Percentiles rank a stretch among this genome's conserved stretches.
These are phyloP conservation scores for Termitomyces titanicus DNA, from an alignment of 768 basidiomycete genomes.

Conservation along the genomic window DNA sequence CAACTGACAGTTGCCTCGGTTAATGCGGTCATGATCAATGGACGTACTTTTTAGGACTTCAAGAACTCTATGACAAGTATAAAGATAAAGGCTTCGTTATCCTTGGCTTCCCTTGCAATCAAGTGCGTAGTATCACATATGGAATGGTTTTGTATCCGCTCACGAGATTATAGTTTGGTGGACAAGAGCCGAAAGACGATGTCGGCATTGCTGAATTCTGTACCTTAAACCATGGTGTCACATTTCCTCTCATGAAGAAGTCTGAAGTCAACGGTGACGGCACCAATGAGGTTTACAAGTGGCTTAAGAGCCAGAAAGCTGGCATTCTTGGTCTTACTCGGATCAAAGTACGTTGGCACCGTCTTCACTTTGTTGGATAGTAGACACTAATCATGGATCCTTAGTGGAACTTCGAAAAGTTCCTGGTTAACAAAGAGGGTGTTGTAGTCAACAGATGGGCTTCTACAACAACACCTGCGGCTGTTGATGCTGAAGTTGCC, in stretches of 20 bases:
- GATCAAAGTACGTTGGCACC: conserved; percentile 55
- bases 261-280: conserved; percentile 88
- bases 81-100: conserved; percentile 72
- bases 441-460: conserved; percentile 75
- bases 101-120: conserved; percentile 91
- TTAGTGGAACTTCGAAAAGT: conserved; percentile 92
- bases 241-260: conserved; percentile 90
- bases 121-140: conserved; percentile 35
- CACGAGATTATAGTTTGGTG: conserved; percentile 56
- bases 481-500: conserved; percentile 60
- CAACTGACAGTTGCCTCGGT: background rate
- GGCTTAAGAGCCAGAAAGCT: conserved; percentile 77
- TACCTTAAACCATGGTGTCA: conserved; percentile 80
- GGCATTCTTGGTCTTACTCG: conserved; percentile 67
- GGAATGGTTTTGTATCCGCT: background rate
- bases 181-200: conserved; percentile 84
- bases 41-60: conserved; percentile 52
- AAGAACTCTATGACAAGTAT: conserved; percentile 78
- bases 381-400: background rate
- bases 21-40: background rate
- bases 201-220: conserved; percentile 73
- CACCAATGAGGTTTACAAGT: conserved; percentile 81
- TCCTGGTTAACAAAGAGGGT: conserved; percentile 77
- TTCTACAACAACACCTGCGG: conserved; percentile 66
- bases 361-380: background rate